phyloP scores from a whole-genome alignment of 495 filamentous ascomycete species.

The Aspergillus cristatus region DNA sequence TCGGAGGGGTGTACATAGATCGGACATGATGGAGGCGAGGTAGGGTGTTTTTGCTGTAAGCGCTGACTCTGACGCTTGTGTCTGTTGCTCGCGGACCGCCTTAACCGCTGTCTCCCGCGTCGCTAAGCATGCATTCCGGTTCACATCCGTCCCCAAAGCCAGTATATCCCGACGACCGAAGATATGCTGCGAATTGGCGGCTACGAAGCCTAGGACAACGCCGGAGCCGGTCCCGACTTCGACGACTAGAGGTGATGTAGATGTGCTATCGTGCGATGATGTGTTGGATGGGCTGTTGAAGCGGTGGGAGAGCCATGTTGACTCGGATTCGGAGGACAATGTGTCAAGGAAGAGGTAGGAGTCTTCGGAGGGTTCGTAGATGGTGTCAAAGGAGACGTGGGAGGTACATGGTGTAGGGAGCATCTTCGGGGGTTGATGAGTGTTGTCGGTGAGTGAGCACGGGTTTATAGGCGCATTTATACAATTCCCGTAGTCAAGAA shows the following conservation, averaged over 20 bases:
- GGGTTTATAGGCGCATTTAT: too few relatives aligned
- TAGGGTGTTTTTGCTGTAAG: constrained; percentile 22
- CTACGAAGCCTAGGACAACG: constrained; percentile 77
- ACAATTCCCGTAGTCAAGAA: too few relatives aligned
- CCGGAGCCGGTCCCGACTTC: constrained; percentile 89
- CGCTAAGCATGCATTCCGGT: constrained; percentile 66
- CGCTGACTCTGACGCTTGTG: background rate
- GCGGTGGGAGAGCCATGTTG: constrained; percentile 55
- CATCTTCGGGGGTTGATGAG: too few relatives aligned
- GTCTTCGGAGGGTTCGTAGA: constrained; percentile 94
- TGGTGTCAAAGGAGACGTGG: constrained; percentile 73
- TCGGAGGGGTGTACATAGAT: constrained; percentile 53
- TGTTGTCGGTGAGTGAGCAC: too few relatives aligned
- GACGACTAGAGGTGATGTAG: constrained; percentile 57
- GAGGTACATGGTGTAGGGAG: constrained; percentile 87
- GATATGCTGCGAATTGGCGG: constrained; percentile 61
- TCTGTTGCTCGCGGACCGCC: constrained; percentile 34
- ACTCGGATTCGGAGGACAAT: constrained; percentile 64
- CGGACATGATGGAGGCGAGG: constrained; percentile 53
- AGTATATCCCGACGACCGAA: constrained; percentile 64
- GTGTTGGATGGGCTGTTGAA: constrained; percentile 24
- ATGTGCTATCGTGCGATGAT: background rate
- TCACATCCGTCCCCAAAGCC: constrained; percentile 71
- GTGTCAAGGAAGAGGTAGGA: constrained; percentile 93
- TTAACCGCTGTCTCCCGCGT: constrained; percentile 50